Percentiles rank a stretch among this genome's conserved stretches.
These are phyloP conservation scores for Aspergillus tamarii DNA, from an alignment of 2,329 filamentous ascomycete species.

Conservation along the genomic window DNA sequence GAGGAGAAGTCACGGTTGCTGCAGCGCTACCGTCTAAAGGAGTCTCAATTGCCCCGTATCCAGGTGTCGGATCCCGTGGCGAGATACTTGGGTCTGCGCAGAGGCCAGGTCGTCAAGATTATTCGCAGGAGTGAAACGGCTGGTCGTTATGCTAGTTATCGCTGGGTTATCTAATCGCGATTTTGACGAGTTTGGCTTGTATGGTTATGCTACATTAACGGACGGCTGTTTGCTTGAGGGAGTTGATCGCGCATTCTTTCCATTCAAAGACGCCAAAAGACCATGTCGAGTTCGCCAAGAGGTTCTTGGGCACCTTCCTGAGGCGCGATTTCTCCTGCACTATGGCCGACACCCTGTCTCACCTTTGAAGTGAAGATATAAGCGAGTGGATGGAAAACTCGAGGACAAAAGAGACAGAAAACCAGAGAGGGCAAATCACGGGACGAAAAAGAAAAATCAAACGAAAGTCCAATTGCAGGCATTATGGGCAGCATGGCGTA, in stretches of 20 bases:
- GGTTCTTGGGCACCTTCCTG: neutral
- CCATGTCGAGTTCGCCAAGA: neutral
- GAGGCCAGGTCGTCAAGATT: slow-evolving; percentile 97
- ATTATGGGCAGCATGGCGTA: slow-evolving; percentile 46
- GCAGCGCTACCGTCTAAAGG: slow-evolving; percentile 90
- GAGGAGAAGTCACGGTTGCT: slow-evolving; percentile 88
- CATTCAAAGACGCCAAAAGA: neutral
- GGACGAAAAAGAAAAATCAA: slow-evolving; percentile 11
- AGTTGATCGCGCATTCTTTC: neutral
- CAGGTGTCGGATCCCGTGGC: slow-evolving; percentile 90
- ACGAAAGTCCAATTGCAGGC: slow-evolving; percentile 31
- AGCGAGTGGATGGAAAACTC: neutral
- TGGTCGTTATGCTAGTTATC: slow-evolving; percentile 93
- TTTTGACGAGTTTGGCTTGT: neutral
- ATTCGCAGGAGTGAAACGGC: slow-evolving; percentile 95
- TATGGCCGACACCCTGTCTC: neutral
- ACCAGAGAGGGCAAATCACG: neutral
- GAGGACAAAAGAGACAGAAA: neutral
- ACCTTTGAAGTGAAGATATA: neutral
- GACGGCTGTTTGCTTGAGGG: neutral
- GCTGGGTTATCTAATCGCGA: slow-evolving; percentile 59
- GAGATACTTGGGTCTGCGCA: slow-evolving; percentile 84
- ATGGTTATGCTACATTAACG: neutral
- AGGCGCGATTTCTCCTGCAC: neutral
- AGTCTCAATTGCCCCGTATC: slow-evolving; percentile 93